Conservation (phyloP, 805 yeast species). For the Trichomonascus vanleenenianus region DNA sequence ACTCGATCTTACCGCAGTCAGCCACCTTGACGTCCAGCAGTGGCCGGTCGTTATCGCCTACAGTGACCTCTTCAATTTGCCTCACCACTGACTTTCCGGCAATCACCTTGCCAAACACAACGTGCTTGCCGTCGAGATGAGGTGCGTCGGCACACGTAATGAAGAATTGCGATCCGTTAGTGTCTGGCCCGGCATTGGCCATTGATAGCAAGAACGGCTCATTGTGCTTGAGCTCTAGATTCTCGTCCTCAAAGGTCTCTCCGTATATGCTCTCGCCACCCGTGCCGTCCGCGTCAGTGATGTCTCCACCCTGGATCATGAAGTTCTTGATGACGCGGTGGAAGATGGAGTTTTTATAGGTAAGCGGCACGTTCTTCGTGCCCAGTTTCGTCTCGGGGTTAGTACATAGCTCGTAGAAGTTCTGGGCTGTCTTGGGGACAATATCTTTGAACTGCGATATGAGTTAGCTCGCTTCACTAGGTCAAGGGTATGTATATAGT, state of each 20-base stretch:
- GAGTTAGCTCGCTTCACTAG: no score
- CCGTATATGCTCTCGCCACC: slow-evolving; percentile 82
- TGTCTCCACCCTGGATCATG: slow-evolving; percentile 95
- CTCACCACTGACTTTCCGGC: slow-evolving; percentile 77
- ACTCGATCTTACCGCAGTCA: slow-evolving; percentile 68
- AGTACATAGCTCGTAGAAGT: slow-evolving; percentile 79
- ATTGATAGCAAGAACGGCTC: slow-evolving; percentile 83
- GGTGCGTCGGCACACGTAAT: slow-evolving; percentile 90
- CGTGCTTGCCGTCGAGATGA: slow-evolving; percentile 91
- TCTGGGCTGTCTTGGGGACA: slow-evolving; percentile 82
- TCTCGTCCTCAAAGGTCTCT: slow-evolving; percentile 85
- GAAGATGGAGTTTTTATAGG: slow-evolving; percentile 68
- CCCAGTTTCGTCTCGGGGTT: slow-evolving; percentile 64
- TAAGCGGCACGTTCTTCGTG: neutral
- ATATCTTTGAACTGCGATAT: slow-evolving; percentile 26
- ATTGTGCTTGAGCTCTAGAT: slow-evolving; percentile 73
- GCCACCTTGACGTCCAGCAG: slow-evolving; percentile 56
- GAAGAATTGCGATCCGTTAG: slow-evolving; percentile 94
- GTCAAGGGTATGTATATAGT: slow-evolving; percentile 52
- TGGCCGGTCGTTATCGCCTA: slow-evolving; percentile 66
- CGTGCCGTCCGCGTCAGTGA: slow-evolving; percentile 59
- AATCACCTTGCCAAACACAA: slow-evolving; percentile 86
- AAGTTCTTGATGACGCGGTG: slow-evolving; percentile 81
- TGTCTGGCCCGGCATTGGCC: slow-evolving; percentile 97
- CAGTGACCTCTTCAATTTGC: slow-evolving; percentile 61